A percentile compares a stretch with the other conserved stretches of the same genome.
phyloP scores from a whole-genome alignment of 1,284 basidiomycete species.

The Neolentinus lepideus region DNA sequence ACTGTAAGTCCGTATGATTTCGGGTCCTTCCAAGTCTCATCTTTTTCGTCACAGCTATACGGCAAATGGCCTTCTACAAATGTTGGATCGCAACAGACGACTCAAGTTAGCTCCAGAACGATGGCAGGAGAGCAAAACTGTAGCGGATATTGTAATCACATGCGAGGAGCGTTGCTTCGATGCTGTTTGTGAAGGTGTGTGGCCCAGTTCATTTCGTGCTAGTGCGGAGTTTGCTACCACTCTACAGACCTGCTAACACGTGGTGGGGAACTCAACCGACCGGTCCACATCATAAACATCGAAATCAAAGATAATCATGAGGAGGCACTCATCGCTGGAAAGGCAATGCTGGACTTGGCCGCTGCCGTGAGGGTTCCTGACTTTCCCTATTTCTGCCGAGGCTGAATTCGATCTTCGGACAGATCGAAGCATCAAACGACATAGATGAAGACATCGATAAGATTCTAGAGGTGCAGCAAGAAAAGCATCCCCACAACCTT shows the following conservation, averaged over 20 bases:
- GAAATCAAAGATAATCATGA: constrained; percentile 99
- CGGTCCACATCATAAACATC: constrained; percentile 96
- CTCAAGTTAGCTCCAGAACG: constrained; percentile 93
- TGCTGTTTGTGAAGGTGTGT: constrained; percentile 92
- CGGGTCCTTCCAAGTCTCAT: constrained; percentile 2
- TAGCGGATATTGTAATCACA: constrained; percentile 95
- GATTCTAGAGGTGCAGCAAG: constrained; percentile 81
- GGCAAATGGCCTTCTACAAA: constrained; percentile 94
- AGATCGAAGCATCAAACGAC: constrained; percentile 86
- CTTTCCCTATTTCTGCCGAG: constrained; percentile 4
- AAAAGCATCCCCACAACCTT: constrained; percentile 87
- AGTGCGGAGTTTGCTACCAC: constrained; percentile 6
- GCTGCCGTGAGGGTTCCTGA: constrained; percentile 48
- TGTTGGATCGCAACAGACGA: constrained; percentile 94
- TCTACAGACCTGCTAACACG: constrained; percentile 75
- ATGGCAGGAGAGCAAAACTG: constrained; percentile 88
- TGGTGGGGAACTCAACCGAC: constrained; percentile 89
- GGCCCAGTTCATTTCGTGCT: constrained; percentile 6
- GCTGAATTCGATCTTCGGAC: constrained; percentile 9
- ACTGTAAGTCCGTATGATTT: constrained; percentile 47
- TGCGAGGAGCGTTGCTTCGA: constrained; percentile 99
- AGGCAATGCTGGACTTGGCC: constrained; percentile 92
- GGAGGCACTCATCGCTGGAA: constrained; percentile 93
- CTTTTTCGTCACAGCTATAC: constrained; percentile 57
- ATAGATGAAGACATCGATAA: constrained; percentile 88